Evolutionary conservation across 495 filamentous ascomycete genomes (phyloP).

Genomic region (Aspergillus sparsus): DNA sequence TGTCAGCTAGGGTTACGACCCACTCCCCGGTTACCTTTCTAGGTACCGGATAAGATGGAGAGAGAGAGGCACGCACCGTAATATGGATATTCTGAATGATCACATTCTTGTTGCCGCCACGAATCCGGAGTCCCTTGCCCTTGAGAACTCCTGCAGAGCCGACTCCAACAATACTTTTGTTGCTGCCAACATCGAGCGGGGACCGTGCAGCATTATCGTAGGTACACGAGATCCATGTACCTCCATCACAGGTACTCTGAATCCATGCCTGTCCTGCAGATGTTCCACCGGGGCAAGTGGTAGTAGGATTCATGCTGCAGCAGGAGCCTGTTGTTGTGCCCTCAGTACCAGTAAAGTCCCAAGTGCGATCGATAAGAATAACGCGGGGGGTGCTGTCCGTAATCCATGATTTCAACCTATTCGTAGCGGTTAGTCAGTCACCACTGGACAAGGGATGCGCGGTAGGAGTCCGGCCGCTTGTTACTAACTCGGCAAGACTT

Average conservation of each 20-base stretch:
- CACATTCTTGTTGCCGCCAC: slow-evolving; percentile 25
- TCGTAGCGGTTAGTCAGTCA: too few species aligned
- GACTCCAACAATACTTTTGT: slow-evolving; percentile 36
- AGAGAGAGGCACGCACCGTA: slow-evolving; percentile 13
- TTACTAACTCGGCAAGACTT: too few species aligned
- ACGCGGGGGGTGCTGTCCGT: slow-evolving; percentile 39
- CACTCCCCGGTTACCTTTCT: too few species aligned
- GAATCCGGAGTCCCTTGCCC: slow-evolving; percentile 23
- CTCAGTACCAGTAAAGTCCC: slow-evolving; percentile 32
- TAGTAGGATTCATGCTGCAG: slow-evolving; percentile 19
- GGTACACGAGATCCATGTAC: slow-evolving; percentile 19
- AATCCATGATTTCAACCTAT: slow-evolving; percentile 14
- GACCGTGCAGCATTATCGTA: slow-evolving; percentile 25
- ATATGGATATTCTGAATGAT: slow-evolving; percentile 41
- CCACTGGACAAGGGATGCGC: too few species aligned
- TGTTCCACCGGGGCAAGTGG: slow-evolving; percentile 20
- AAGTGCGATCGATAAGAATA: slow-evolving; percentile 41
- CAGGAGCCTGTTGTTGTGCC: slow-evolving; percentile 25
- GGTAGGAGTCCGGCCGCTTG: not conserved
- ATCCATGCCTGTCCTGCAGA: slow-evolving; percentile 20
- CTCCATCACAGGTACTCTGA: slow-evolving; percentile 17
- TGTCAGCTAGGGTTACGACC: too few species aligned
- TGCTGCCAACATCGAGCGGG: slow-evolving; percentile 28
- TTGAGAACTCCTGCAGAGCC: slow-evolving; percentile 27
- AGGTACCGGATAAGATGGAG: too few species aligned